Evolutionary conservation across 1,139 yeast species (phyloP).

Genomic region (Debaryomyces subglobosus): DNA sequence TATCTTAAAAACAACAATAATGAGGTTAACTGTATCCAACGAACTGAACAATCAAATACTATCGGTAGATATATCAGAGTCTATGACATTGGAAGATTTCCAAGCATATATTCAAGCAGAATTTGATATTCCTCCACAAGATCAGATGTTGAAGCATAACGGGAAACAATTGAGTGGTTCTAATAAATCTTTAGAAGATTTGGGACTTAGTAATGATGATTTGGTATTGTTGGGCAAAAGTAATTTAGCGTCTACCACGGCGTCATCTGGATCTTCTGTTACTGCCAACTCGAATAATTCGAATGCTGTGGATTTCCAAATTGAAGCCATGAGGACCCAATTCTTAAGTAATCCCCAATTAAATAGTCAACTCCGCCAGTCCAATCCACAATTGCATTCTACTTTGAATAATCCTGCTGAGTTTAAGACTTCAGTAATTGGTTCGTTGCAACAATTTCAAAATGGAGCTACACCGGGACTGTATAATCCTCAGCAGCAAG

Average conservation of each 20-base stretch:
- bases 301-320: constrained; percentile 36
- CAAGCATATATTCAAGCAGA: constrained; percentile 80
- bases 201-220: constrained; percentile 60
- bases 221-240: constrained; percentile 43
- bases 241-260: constrained; percentile 6
- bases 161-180: constrained; percentile 42
- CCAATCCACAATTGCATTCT: constrained; percentile 47
- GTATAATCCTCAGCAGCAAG: constrained; percentile 27
- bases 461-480: constrained; percentile 14
- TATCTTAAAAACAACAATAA: constrained; percentile 13
- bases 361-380: constrained; percentile 33
- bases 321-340: constrained; percentile 56
- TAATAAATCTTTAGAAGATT: constrained; percentile 42
- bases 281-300: constrained; percentile 18
- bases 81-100: constrained; percentile 68
- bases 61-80: constrained; percentile 61
- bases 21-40: constrained; percentile 43
- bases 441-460: constrained; percentile 28
- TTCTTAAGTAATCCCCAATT: constrained; percentile 42
- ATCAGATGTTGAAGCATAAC: constrained; percentile 53
- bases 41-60: constrained; percentile 33
- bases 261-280: constrained; percentile 18
- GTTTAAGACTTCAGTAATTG: constrained; percentile 52
- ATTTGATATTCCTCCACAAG: constrained; percentile 51
- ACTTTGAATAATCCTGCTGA: constrained; percentile 53